Base-by-base conservation (phyloP, 768 basidiomycete genomes). In the Lactarius evosmus region DNA sequence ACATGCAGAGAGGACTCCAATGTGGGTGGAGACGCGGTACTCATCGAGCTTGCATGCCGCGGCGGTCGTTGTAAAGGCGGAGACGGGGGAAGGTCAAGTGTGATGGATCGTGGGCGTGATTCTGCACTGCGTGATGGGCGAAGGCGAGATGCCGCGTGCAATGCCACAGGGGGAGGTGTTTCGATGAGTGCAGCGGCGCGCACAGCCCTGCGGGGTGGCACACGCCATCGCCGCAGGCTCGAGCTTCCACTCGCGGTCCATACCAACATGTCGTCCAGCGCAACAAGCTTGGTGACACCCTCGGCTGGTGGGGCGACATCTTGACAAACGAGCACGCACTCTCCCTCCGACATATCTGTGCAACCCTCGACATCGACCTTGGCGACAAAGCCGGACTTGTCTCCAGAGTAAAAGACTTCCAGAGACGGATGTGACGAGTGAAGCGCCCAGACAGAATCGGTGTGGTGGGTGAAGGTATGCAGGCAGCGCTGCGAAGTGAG, bases 401-500 rank as follows among this genome's bases (percentile, higher is more conserved):
- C 96, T 11, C 96, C 97, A 0, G 95, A 97, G 76, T 96, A 98
- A 78, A 99, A 99, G 2, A 86, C 80, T 72, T 85, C 86, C 57
- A 99, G 80, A 8, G 88, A 85, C 0, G 95, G 92, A 72, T 98
- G 95, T 0, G 85, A 81, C 9, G 95, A 96, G 72, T 85, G 85
- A 7, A 99, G 79, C 0, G 95, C 88, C 96, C 97, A 98, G 52
- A 98, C 94, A 16, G 90, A 91, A 65, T 95, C 93, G 16, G 91
- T 86, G 73, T 98, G 96, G 71, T 98, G 89, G 0, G 92, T 91
- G 77, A 98, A 99, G 2, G 96, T 98, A 71, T 99, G 95, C 17
- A 99, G 77, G 71, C 94, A 96, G 12, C 91, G 83, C 72, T 98
- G 95, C 0, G 92, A 85, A 1, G 83, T 76, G 19, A 98, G 80